Evolutionary conservation across 2,329 filamentous ascomycete genomes (phyloP), one percentile per base, ranked within the genome.

Genomic region (Aspergillus sp.): DNA sequence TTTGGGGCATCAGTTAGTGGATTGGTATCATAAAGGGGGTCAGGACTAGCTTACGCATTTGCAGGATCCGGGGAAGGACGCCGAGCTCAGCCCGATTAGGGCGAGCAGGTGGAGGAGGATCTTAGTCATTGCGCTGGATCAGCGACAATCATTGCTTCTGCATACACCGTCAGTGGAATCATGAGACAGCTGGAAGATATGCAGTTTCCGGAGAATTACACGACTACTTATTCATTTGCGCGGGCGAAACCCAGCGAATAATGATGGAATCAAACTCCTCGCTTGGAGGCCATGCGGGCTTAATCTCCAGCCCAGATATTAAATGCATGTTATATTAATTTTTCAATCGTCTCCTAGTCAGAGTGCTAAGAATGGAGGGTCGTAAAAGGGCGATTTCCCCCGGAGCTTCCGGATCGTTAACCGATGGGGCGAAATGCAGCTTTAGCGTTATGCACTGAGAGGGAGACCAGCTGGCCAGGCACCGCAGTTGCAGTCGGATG

Each of bases 31-130:
- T 42, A 7, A 7, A 42, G 1, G 36, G 36, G 5, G 32, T n/a
- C 14, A 29, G 31, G 31, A 14, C 18, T 29, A 10, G 58, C 62
- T 22, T 11, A 63, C 59, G 31, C 62, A 63, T 63, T 54, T 59
- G 20, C 59, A 63, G 18, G 42, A 16, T 6, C 29, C 32, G 12
- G 52, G 29, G n/a, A 46, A 10, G 26, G 36, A 16, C 18, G 20
- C 57, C 9, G 14, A 45, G 16, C 52, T 18, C 36, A 56, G 18
- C 26, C 46, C 52, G 12, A n/a, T 4, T 1, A 58, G 52, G 20
- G 52, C 22, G 9, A 55, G 24, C 16, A 59, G 24, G 4, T 29
- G 31, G 26, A 50, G 42, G 26, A 50, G 31, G 6, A 59, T 1
- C 22, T 20, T 26, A 3, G 9, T n/a, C 20, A 45, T 42, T 32